Base-by-base conservation (phyloP, 1,284 basidiomycete genomes). In the Fomitopsis palustris region DNA sequence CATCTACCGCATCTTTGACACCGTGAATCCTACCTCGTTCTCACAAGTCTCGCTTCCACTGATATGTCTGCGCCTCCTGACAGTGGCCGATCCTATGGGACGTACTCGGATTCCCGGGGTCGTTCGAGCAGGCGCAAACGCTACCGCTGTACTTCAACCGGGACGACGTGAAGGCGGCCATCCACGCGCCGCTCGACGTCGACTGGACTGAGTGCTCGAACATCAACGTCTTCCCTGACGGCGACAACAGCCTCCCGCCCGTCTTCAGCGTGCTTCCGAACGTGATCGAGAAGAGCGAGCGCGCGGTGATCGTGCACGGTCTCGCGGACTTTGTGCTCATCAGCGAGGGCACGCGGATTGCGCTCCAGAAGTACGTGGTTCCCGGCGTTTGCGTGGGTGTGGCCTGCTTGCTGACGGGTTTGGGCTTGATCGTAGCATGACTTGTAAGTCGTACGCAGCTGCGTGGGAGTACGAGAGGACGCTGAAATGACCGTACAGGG, bases 41-140 rank as follows among this genome's bases (percentile, higher is more conserved):
- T n/a, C n/a, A n/a, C n/a, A n/a, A n/a, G n/a, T n/a, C n/a, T n/a
- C n/a, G n/a, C n/a, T n/a, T n/a, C 59, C 41, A 23, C 4, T 37
- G 21, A n/a, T 29, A 39, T 42, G 57, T 49, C 57, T 38, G 57
- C n/a, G n/a, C n/a, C n/a, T n/a, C n/a, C n/a, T n/a, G n/a, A n/a
- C n/a, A 77, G 72, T 82, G 75, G 63, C 82, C 82, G 0, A 70
- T 89, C 41, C 74, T 87, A 14, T 91, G 86, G 87, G 88, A 92
- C 63, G 86, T 90, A 5, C 83, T 92, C 38, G 90, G 88, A 16
- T 88, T 87, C 77, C 88, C 88, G 82, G 87, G 85, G 8, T 84
- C 87, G 0, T 88, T 87, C 73, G 61, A 65, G 3, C 75, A 89
- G 51, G 67, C 79, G 53, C 74, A 79, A 59, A 42, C 67, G 17